A percentile compares a stretch with the other conserved stretches of the same genome.
These are phyloP conservation scores for Globisporangium recalcitrans DNA, from an alignment of 352 stramenopile species.

Conservation along the genomic window DNA sequence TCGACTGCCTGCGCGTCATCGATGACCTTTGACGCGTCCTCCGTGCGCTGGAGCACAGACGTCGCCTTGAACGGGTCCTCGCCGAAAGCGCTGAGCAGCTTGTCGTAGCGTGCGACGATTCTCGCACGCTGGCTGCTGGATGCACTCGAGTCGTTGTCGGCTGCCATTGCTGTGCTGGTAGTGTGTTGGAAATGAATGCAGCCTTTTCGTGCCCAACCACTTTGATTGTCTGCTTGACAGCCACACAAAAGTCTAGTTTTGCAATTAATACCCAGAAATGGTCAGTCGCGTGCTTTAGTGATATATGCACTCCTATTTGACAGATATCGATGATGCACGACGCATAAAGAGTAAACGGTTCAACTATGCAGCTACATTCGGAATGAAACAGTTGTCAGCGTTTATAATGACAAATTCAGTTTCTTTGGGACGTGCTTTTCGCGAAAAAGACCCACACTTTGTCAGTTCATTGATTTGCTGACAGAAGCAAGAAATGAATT, in stretches of 20 bases:
- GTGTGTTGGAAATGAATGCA: background rate
- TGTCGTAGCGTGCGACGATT: slow-evolving; percentile 46
- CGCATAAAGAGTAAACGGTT: too few relatives aligned
- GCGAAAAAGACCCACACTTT: too few relatives aligned
- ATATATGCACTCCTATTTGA: too few relatives aligned
- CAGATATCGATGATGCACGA: too few relatives aligned
- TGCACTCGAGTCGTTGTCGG: background rate
- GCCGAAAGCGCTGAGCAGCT: slow-evolving; percentile 50
- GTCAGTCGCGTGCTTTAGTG: too few relatives aligned
- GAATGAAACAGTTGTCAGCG: too few relatives aligned
- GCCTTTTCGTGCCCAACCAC: slow-evolving; percentile 17
- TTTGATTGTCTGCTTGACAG: slow-evolving; percentile 1
- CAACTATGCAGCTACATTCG: too few relatives aligned
- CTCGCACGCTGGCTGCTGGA: slow-evolving; percentile 11
- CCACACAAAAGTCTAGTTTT: slow-evolving; percentile 8
- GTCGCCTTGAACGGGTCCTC: slow-evolving; percentile 44
- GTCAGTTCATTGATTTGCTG: too few relatives aligned
- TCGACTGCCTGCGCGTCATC: slow-evolving; percentile 19
- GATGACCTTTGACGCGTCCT: slow-evolving; percentile 31
- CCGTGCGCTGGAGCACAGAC: slow-evolving; percentile 26
- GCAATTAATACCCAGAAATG: slow-evolving; percentile 7
- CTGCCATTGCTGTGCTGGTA: slow-evolving; percentile 5
- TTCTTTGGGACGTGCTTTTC: too few relatives aligned
- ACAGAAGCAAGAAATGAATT: too few relatives aligned
- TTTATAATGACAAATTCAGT: too few relatives aligned